A percentile compares a stretch with the other conserved stretches of the same genome.
Conservation (phyloP, 345 rosid genomes). For the Nasturtium officinale region DNA sequence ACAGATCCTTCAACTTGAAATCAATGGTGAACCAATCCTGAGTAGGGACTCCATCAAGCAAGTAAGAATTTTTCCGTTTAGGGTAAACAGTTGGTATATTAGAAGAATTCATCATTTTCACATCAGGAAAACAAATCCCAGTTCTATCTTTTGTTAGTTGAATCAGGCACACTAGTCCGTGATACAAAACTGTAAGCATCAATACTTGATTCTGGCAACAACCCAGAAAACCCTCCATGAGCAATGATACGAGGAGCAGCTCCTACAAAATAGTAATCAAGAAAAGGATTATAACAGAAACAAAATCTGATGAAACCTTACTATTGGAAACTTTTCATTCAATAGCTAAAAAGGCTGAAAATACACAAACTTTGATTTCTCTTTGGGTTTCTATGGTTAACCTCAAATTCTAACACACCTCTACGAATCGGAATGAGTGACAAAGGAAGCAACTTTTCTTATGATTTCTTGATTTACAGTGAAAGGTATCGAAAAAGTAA, state of each 20-base stretch:
- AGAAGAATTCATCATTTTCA: conserved; percentile 61
- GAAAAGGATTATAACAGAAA: conserved; percentile 2
- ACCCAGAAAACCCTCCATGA: conserved; percentile 90
- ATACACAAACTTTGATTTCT: background rate
- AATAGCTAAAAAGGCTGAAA: background rate
- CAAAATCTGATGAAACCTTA: background rate
- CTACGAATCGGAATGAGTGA: conserved; percentile 5
- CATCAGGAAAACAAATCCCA: conserved; percentile 78
- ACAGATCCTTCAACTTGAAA: conserved; percentile 53
- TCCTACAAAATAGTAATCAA: conserved; percentile 54
- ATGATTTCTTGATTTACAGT: background rate
- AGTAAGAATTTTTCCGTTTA: conserved; percentile 38
- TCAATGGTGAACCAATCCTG: conserved; percentile 79
- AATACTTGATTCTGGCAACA: conserved; percentile 68
- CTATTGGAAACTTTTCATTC: background rate
- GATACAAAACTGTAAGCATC: conserved; percentile 54
- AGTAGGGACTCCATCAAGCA: conserved; percentile 58
- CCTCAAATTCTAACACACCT: background rate
- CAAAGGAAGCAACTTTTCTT: conserved; percentile 15
- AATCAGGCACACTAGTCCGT: conserved; percentile 42
- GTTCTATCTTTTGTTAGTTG: conserved; percentile 77
- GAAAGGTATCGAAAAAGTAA: background rate
- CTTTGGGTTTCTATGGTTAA: background rate
- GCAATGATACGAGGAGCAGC: conserved; percentile 68
- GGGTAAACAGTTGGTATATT: conserved; percentile 1